phyloP scores from a whole-genome alignment of 805 yeast genomes.

The Candida caryicola region DNA sequence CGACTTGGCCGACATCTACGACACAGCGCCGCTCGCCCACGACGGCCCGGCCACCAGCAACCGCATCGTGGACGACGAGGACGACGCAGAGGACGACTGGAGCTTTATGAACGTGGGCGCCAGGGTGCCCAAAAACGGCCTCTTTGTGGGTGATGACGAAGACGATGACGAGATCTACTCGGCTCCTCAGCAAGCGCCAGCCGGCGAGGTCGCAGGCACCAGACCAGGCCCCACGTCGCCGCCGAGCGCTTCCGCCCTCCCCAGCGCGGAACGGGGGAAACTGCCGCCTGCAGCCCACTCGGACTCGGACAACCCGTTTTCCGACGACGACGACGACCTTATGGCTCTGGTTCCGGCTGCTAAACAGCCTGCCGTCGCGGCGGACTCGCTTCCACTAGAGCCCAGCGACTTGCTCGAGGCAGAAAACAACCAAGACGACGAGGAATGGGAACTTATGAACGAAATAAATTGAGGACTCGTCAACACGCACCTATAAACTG shows the following conservation, averaged over 20 bases:
- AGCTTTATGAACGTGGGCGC: conserved; percentile 23
- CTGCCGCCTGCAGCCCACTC: too few species aligned
- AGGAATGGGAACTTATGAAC: conserved; percentile 37
- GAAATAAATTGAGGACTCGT: conserved; percentile 22
- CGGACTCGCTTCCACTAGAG: too few species aligned
- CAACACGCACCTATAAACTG: conserved; percentile 3
- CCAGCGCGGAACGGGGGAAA: too few species aligned
- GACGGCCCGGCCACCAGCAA: not conserved
- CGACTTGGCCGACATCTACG: not conserved
- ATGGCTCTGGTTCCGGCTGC: too few species aligned
- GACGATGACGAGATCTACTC: conserved; percentile 8
- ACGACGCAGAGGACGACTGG: conserved; percentile 29
- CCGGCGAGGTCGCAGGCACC: not conserved
- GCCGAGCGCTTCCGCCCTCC: too few species aligned
- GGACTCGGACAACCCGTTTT: conserved; percentile 21
- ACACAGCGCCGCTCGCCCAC: not conserved
- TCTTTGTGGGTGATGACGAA: conserved; percentile 14
- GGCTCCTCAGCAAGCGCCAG: conserved; percentile 1
- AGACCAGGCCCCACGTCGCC: not conserved
- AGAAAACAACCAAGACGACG: conserved; percentile 21
- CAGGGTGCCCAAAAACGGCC: conserved; percentile 9
- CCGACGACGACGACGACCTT: conserved; percentile 22
- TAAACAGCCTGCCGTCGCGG: too few species aligned
- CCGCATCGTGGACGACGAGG: conserved; percentile 1
- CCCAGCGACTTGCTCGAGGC: too few species aligned